Base-by-base conservation (phyloP, 768 basidiomycete species). In the Stropharia rugosoannulata region DNA sequence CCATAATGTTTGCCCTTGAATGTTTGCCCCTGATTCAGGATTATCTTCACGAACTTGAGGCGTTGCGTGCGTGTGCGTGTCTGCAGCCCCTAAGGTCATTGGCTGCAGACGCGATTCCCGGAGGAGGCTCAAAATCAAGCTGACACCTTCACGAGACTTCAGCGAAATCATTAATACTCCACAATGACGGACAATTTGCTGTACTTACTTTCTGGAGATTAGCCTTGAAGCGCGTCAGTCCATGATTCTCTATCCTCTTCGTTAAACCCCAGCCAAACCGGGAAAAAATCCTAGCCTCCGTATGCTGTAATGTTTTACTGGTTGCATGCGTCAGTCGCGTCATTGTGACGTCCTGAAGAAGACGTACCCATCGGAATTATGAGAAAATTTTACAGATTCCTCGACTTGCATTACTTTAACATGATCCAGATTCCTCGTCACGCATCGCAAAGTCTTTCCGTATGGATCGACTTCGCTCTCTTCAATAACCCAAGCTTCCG, bases 401-500 rank as follows among this genome's bases (percentile, higher is more conserved):
- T 93, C 85, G 35, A 96, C 88, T 65, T 92, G 86, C 91, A 98
- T 89, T 49, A 96, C 82, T 74, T 95, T 96, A 66, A 93, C 87
- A 72, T 95, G 91, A 69, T 96, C 94, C 54, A 98, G 77, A 70
- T 98, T 98, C 70, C 84, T 87, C 15, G 95, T 96, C 57, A 79
- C 77, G 63, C 90, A 93, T 57, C 80, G 77, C 63, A 97, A 82
- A 16, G 84, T 80, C 71, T 86, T 85, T 32, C 87, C 90, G 52
- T 85, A 75, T 3, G 91, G 87, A 72, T 97, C 92, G 6, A 98
- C 92, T 66, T 96, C 91, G 62, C 89, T 96, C 76, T 95, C 90
- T 70, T 98, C 95, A 56, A 98, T 73, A 45, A 97, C 86, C 95
- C 94, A 98, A 2, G 89, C 89, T 71, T 97, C 95, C 35, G 92